phyloP scores from a whole-genome alignment of 2,329 filamentous ascomycete species.

The Diaporthe longicolla region DNA sequence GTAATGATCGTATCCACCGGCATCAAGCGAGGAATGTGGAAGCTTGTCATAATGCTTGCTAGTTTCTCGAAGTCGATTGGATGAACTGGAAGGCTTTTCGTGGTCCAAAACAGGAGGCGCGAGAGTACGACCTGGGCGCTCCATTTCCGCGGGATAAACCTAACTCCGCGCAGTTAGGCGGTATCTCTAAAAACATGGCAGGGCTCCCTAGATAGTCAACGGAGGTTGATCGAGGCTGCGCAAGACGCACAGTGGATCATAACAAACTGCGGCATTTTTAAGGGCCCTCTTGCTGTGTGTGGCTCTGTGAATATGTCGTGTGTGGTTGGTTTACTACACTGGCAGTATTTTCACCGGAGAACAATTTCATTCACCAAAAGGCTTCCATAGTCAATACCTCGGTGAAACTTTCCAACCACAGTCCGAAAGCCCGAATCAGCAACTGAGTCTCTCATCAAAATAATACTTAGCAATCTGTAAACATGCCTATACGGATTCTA shows the following conservation, averaged over 20 bases:
- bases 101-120: neutral
- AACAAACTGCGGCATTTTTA: slow-evolving; percentile 11
- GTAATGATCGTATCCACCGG: slow-evolving; percentile 14
- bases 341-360: neutral
- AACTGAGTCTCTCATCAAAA: slow-evolving; percentile 24
- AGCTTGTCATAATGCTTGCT: slow-evolving; percentile 29
- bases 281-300: neutral
- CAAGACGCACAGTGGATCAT: neutral
- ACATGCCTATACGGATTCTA: slow-evolving; percentile 37
- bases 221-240: slow-evolving; percentile 3
- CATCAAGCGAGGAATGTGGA: slow-evolving; percentile 7
- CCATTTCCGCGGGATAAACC: too few relatives aligned
- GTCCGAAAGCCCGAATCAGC: neutral
- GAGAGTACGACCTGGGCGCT: neutral
- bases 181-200: slow-evolving; percentile 21
- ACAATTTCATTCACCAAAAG: neutral
- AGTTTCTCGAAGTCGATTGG: neutral
- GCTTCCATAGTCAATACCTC: neutral
- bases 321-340: slow-evolving; percentile 8
- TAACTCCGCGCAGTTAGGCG: neutral
- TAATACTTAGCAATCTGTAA: slow-evolving; percentile 10
- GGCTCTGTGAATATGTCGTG: slow-evolving; percentile 1
- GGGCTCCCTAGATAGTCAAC: neutral
- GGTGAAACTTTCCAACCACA: neutral
- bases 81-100: neutral